Evolutionary conservation across 2,329 filamentous ascomycete genomes (phyloP), one percentile per base, ranked within the genome.

Genomic region (Microdochium nivale): DNA sequence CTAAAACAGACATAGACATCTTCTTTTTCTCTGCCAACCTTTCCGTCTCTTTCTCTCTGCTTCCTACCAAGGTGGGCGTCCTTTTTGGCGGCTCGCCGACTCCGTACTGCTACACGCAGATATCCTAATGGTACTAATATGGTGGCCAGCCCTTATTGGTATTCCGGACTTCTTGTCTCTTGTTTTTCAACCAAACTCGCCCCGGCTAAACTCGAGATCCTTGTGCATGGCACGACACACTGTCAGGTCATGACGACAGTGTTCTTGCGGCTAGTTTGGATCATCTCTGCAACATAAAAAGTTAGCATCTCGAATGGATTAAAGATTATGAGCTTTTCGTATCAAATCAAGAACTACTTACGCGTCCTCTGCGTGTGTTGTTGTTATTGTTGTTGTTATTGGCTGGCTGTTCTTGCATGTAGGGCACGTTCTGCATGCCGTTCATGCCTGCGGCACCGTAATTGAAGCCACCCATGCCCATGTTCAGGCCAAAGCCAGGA

Each of bases 311-410:
- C 11, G 27, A 30, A 3, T 23, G 3, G 8, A 7, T 21, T 13
- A 44, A 19, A 19, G 3, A 3, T 44, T 19, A 44, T 11, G 19
- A 16, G 16, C n/a, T 23, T n/a, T n/a, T 8, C 19, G n/a, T 19
- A 19, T 11, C 8, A 21, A 13, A 23, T 44, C 9, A 24, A 23
- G 9, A 16, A 5, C 67, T 64, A 66, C 78, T 71, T 76, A 81
- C 79, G 62, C 81, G 77, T 66, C 80, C 80, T 58, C 81, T 77
- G 65, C 80, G 46, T n/a, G n/a, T n/a, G n/a, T n/a, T n/a, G n/a
- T n/a, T n/a, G n/a, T n/a, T n/a, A n/a, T n/a, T n/a, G n/a, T n/a
- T n/a, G 24, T 47, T 70, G 56, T 69, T 65, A 65, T 78, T 80
- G 57, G 72, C 72, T 58, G 79, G 77, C 58, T 80, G 78, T 60